Conservation (phyloP, 1,284 basidiomycete genomes). For the Stygiomarasmius scandens region DNA sequence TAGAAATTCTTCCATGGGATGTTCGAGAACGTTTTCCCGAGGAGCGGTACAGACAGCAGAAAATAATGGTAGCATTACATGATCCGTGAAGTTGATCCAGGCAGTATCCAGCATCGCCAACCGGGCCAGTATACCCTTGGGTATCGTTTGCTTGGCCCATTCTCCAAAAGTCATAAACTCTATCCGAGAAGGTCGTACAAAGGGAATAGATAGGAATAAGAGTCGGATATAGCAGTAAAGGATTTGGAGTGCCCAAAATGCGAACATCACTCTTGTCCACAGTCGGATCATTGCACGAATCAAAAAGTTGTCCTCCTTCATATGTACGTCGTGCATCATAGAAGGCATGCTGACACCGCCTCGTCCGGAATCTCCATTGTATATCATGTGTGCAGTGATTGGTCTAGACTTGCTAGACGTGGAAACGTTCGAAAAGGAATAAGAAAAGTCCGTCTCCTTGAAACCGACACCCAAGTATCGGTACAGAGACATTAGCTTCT, state of each 20-base stretch:
- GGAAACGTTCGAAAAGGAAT: constrained; percentile 63
- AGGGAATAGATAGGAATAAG: constrained; percentile 50
- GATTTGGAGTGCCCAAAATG: constrained; percentile 41
- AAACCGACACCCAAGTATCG: constrained; percentile 56
- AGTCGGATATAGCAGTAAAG: constrained; percentile 59
- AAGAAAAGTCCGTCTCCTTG: constrained; percentile 58
- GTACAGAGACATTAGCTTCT: constrained; percentile 67
- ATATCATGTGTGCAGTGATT: constrained; percentile 57
- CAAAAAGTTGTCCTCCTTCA: not conserved
- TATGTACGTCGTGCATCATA: constrained; percentile 24
- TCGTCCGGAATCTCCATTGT: constrained; percentile 65
- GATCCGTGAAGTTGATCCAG: constrained; percentile 57
- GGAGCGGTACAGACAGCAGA: constrained; percentile 73
- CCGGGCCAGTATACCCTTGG: constrained; percentile 39
- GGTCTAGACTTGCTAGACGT: constrained; percentile 22
- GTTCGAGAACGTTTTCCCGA: constrained; percentile 47
- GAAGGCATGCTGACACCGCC: constrained; percentile 56
- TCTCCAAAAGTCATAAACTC: constrained; percentile 46
- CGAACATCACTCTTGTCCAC: constrained; percentile 33
- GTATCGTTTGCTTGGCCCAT: constrained; percentile 48
- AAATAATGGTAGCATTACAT: constrained; percentile 65
- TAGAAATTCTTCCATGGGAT: constrained; percentile 65
- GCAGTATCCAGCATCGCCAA: constrained; percentile 44
- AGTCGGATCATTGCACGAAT: constrained; percentile 24
- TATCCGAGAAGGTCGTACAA: constrained; percentile 37